Base-by-base conservation (phyloP, 768 basidiomycete genomes). In the Leccinum boreale region DNA sequence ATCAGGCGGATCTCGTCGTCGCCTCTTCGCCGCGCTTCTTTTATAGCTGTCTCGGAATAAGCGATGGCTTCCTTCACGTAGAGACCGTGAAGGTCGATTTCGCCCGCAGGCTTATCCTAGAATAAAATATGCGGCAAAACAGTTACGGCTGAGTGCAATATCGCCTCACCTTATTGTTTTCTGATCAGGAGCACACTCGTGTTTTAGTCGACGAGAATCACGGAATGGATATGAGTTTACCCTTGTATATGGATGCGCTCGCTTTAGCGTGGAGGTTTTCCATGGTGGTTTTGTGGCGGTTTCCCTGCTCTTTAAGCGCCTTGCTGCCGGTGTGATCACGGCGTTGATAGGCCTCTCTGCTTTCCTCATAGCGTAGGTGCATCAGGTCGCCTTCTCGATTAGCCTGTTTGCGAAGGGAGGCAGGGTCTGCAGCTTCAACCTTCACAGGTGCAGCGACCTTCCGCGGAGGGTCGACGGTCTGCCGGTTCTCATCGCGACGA, bases 41-140 rank as follows among this genome's bases (percentile, higher is more conserved):
- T 68, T 44, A 97, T 81, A 10, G 90, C 89, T 17, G 71, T 63
- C 66, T 97, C 89, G 0, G 89, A 85, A 57, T 81, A 81, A 42
- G 79, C 71, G 53, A 96, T 85, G 14, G 94, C 92, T 73, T 98
- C 96, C 67, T 92, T 92, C 57, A 96, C 94, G 70, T 89, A 94
- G 4, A 98, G 78, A 8, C 93, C 93, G 70, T 98, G 95, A 44
- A 98, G 76, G 73, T 98, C 96, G 49, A 97, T 77, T 70, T 93
- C 87, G 2, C 85, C 85, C 3, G 80, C 77, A 55, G 79, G 71
- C 48, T 82, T 87, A 59, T 88, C 82, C 83, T 87, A 64, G 5
- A 19, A 11, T 11, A 39, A 39, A 24, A 3, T n/a, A 2, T 65
- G 35, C 31, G 58, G 35, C 54, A 45, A 53, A 49, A 23, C 49